A percentile compares a stretch with the other conserved stretches of the same genome.
phyloP scores from a whole-genome alignment of 2,329 filamentous ascomycete species.

The Lasiodiplodia citricola region DNA sequence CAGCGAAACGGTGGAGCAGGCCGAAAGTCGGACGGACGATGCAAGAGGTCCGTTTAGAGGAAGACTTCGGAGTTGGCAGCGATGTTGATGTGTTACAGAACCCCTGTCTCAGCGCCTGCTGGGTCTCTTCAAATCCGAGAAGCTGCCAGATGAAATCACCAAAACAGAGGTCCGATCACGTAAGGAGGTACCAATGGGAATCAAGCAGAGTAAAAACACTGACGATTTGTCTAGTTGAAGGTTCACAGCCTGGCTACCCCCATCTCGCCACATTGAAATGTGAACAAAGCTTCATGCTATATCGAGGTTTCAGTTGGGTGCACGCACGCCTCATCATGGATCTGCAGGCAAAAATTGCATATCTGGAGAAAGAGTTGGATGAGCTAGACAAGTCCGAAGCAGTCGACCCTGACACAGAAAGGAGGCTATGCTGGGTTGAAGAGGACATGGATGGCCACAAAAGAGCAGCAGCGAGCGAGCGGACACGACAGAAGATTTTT shows the following conservation, averaged over 20 bases:
- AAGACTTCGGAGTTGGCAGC: neutral
- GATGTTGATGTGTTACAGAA: neutral
- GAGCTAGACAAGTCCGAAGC: slow-evolving; percentile 29
- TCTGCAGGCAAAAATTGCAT: slow-evolving; percentile 34
- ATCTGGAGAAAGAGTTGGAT: slow-evolving; percentile 35
- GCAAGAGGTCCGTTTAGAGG: neutral
- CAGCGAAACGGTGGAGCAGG: neutral
- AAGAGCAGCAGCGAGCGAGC: slow-evolving; percentile 25
- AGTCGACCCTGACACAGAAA: neutral
- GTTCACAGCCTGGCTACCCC: slow-evolving; percentile 36
- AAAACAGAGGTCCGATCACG: neutral
- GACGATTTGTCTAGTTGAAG: slow-evolving; percentile 30
- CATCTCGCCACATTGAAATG: slow-evolving; percentile 37
- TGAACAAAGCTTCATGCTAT: slow-evolving; percentile 39
- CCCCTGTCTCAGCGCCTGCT: neutral
- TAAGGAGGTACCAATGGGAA: neutral
- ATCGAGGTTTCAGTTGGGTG: slow-evolving; percentile 38
- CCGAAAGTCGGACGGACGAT: neutral
- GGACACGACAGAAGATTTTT: slow-evolving; percentile 31
- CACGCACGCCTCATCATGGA: slow-evolving; percentile 36
- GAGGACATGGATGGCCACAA: neutral
- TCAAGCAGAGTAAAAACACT: neutral
- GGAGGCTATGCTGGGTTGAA: neutral
- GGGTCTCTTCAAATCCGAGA: neutral
- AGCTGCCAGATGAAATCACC: neutral